A percentile compares a stretch with the other conserved stretches of the same genome.
Conservation (phyloP, 2,329 filamentous ascomycete species). For the Colletotrichum truncatum region DNA sequence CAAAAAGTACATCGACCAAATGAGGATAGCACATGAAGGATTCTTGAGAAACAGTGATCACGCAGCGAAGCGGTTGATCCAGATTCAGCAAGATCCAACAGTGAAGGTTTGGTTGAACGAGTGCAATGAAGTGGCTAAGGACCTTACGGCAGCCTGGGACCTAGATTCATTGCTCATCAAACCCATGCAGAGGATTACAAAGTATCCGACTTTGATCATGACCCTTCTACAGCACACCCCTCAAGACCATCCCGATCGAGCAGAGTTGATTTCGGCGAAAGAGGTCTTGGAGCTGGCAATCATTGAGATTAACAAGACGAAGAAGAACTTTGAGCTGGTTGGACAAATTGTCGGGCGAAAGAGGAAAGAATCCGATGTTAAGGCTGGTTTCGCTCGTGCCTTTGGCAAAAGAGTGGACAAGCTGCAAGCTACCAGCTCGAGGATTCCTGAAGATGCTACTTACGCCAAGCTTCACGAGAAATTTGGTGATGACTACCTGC, state of each 20-base stretch:
- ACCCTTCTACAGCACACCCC: conserved; percentile 84
- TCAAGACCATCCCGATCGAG: conserved; percentile 82
- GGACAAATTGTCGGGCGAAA: conserved; percentile 88
- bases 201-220: conserved; percentile 88
- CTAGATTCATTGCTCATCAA: conserved; percentile 97
- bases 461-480: conserved; percentile 85
- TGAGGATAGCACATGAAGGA: conserved; percentile 69
- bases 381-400: conserved; percentile 84
- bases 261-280: conserved; percentile 65
- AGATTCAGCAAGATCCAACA: conserved; percentile 70
- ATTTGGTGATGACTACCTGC: conserved; percentile 91
- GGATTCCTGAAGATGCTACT: conserved; percentile 78
- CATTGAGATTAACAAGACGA: conserved; percentile 92
- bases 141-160: conserved; percentile 94
- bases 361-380: conserved; percentile 88
- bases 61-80: conserved; percentile 68
- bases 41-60: conserved; percentile 72
- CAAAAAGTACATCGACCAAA: conserved; percentile 64
- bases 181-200: conserved; percentile 92
- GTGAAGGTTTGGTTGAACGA: conserved; percentile 89
- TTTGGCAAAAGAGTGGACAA: conserved; percentile 92
- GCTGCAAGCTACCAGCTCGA: conserved; percentile 70
- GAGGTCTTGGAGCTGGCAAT: conserved; percentile 71
- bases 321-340: conserved; percentile 92
- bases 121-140: conserved; percentile 90